Base-by-base conservation (phyloP, 2,329 filamentous ascomycete genomes). In the Aspergillus luchuensis region DNA sequence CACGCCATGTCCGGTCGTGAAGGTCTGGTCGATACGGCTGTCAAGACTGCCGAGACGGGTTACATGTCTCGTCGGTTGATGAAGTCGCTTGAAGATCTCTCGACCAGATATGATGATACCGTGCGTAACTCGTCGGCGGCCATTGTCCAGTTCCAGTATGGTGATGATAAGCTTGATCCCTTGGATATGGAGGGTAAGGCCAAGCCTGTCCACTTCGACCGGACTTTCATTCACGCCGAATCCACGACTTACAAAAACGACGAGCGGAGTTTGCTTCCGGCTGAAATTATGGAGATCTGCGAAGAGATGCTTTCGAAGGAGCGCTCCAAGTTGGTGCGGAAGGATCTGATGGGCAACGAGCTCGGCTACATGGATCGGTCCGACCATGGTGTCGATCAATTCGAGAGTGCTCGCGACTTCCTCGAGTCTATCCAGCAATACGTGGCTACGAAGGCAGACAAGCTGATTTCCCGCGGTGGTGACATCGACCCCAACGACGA, bases 51-150 rank as follows among this genome's bases (percentile, higher is more conserved):
- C 56, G 95, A 99, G 77, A 99, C 95, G 10, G 95, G 95, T 66
- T 99, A 99, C 79, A 99, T 99, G 95, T 98, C 94, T 64, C 89
- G 95, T 79, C 89, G 95, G 68, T 77, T 99, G 73, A 99, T 99
- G 94, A 99, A 99, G 78, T 97, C 92, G 3, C 80, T 99, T 52
- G 95, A 99, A 74, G 95, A 99, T 81, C 80, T 98, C 3, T 97
- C 93, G 0, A 92, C 91, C 0, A 88, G 92, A 69, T 99, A 99
- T 70, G 95, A 99, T 70, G 87, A 96, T 70, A 99, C 95, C 0
- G 94, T 99, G 0, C 87, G 95, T 59, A 98, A 94, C 28, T 97
- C 93, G 0, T 89, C 89, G 2, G 91, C 91, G 7, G 89, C 88
- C 33, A 90, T 99, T 62, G 92, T 99, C 2, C 95, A 99, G 74